These are phyloP conservation scores for Ogataea haglerorum DNA, from an alignment of 805 yeast genomes.

Conservation along the genomic window DNA sequence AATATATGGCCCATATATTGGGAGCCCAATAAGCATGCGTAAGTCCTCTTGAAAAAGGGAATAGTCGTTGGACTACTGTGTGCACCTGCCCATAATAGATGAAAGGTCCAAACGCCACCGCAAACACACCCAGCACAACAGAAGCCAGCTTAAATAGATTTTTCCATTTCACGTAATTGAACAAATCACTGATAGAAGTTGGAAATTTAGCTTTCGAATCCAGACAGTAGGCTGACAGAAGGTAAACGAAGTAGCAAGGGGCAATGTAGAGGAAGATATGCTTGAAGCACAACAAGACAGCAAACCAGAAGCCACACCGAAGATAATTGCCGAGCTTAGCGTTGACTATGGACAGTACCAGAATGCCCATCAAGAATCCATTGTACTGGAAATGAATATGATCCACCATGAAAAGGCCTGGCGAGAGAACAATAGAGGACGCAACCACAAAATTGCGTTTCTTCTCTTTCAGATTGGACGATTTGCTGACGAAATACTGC, in stretches of 20 bases:
- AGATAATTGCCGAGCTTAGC: constrained; percentile 60
- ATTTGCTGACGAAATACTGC: constrained; percentile 63
- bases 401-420: constrained; percentile 87
- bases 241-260: constrained; percentile 84
- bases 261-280: constrained; percentile 92
- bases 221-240: constrained; percentile 71
- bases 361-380: constrained; percentile 85
- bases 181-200: constrained; percentile 18
- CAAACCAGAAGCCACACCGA: constrained; percentile 64
- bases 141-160: constrained; percentile 60
- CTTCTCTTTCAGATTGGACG: constrained; percentile 33
- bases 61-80: constrained; percentile 64
- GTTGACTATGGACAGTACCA: constrained; percentile 68
- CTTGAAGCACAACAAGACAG: constrained; percentile 82
- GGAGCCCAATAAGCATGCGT: constrained; percentile 99
- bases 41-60: constrained; percentile 91
- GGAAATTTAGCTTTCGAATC: constrained; percentile 32
- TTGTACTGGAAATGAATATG: constrained; percentile 97
- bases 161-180: constrained; percentile 43
- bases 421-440: constrained; percentile 77
- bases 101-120: constrained; percentile 78
- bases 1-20: constrained; percentile 92
- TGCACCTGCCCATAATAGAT: constrained; percentile 56
- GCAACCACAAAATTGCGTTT: constrained; percentile 70
- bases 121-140: constrained; percentile 59